Base-by-base conservation (phyloP, 345 rosid genomes). In the Carallia brachiata region DNA sequence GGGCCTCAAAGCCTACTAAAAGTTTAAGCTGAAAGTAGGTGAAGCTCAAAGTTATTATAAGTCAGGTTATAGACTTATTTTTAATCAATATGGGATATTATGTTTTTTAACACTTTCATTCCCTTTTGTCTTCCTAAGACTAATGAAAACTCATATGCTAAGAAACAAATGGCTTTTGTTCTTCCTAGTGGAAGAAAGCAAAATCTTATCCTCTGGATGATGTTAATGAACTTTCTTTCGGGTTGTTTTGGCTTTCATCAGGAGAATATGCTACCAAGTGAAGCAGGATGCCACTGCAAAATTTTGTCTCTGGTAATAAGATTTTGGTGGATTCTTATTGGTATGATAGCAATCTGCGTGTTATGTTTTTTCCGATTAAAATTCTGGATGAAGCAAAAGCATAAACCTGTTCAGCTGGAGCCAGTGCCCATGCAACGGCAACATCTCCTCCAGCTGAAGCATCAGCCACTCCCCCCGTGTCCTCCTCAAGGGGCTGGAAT, bases 401-500 rank as follows among this genome's bases (percentile, higher is more conserved):
- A 63, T 36, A 74, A 72, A 37, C 66, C n/a, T 15, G 55, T 66
- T 74, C 74, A 68, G 60, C 72, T 56, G 75, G 83, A 77, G 69
- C 67, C 85, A 59, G 68, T 71, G 65, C 69, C 70, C 36, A 68
- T 50, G 57, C 76, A 44, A 67, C 65, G 6, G 13, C 82, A 70
- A 63, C 80, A 65, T 68, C 67, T 79, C 61, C 75, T 73, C 68
- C 86, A 65, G 79, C 88, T 82, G 78, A 75, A 81, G 76, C 87
- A 88, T 63, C 94, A 86, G 40, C 85, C 80, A 65, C 85, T 79
- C 64, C 52, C 75, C 37, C 84, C 74, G 28, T 72, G 80, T 71
- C 73, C 83, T 81, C 79, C 84, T 30, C 81, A 68, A 79, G 75
- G 87, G 63, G 85, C 86, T 36, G 91, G 93, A 65, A 91, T 73